Evolutionary conservation across 1,139 yeast species (phyloP), one percentile per base, ranked within the genome.

Genomic region (Blastobotrys buckinghamii): DNA sequence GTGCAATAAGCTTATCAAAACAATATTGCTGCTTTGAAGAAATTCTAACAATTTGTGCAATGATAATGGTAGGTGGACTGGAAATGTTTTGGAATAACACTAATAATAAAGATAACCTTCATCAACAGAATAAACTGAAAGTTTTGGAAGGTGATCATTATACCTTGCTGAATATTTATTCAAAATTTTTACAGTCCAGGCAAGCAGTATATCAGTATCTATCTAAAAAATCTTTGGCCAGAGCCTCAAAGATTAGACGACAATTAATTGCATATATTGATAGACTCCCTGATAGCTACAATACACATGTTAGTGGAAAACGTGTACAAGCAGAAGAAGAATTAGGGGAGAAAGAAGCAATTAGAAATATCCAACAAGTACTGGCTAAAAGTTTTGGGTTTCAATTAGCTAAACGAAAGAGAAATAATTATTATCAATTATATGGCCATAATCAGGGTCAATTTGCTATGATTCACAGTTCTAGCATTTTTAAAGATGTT

Each of bases 101-200:
- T 7, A 13, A 4, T 35, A 13, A 19, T 35, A 36, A 95, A 76
- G 17, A 16, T 24, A 29, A 37, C 17, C 17, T 12, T 7, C 41
- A 34, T 12, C 57, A 52, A 32, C 64, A 61, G 50, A 82, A 83
- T 62, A 75, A 79, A 69, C 72, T 78, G 44, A 84, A 84, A 67
- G 94, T 92, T 1, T 88, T 84, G 58, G 94, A 86, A 59, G 96
- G 97, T 51, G 97, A 89, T 66, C 95, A 86, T 65, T 71, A 89
- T 54, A 85, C 96, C 0, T 66, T 88, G 55, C 70, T 88, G 53
- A 88, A 88, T 61, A 94, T 87, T 6, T 88, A 75, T 61, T 82
- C 84, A 55, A 88, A 15, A 8, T n/a, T 5, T 39, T 15, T 13
- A 12, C 5, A 2, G 12, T 3, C 30, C n/a, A n/a, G 16, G 13